Conservation (phyloP, 2,329 filamentous ascomycete genomes). For the Lachnellula cervina region DNA sequence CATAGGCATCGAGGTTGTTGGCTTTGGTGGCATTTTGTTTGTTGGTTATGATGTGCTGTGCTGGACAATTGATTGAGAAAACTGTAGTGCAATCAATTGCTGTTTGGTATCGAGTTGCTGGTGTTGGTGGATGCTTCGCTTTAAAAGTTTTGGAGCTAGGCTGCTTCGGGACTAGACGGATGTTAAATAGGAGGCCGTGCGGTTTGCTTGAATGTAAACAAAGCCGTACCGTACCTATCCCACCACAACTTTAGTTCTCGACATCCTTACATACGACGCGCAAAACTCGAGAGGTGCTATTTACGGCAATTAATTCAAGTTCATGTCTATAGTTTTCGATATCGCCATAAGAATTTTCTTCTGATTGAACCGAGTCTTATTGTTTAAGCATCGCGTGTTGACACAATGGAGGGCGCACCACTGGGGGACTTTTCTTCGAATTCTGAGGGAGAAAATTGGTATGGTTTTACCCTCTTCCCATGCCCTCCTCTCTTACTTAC, state of each 20-base stretch:
- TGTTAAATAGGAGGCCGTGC: background rate
- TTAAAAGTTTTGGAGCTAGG: constrained; percentile 22
- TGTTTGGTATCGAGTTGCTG: background rate
- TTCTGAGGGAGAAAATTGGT: constrained; percentile 10
- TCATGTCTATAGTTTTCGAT: constrained; percentile 9
- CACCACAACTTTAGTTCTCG: background rate
- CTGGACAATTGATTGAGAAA: background rate
- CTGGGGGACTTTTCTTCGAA: no score
- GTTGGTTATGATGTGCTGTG: no score
- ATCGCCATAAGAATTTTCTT: constrained; percentile 1
- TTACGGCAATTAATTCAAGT: background rate
- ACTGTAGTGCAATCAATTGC: background rate
- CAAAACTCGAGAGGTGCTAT: background rate
- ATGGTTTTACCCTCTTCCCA: constrained; percentile 1
- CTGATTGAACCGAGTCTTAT: no score
- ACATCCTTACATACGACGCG: constrained; percentile 14
- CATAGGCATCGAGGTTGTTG: constrained; percentile 29
- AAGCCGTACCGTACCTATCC: constrained; percentile 6
- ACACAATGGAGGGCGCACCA: constrained; percentile 5
- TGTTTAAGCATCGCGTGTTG: background rate
- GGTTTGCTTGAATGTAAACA: constrained; percentile 18
- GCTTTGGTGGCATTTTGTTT: constrained; percentile 31
- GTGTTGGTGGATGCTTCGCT: background rate
- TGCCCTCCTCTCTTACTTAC: background rate
- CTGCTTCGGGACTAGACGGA: background rate